A percentile compares a stretch with the other conserved stretches of the same genome.
Evolutionary conservation across 2,329 filamentous ascomycete species (phyloP).

Genomic region (Botrytis byssoidea): DNA sequence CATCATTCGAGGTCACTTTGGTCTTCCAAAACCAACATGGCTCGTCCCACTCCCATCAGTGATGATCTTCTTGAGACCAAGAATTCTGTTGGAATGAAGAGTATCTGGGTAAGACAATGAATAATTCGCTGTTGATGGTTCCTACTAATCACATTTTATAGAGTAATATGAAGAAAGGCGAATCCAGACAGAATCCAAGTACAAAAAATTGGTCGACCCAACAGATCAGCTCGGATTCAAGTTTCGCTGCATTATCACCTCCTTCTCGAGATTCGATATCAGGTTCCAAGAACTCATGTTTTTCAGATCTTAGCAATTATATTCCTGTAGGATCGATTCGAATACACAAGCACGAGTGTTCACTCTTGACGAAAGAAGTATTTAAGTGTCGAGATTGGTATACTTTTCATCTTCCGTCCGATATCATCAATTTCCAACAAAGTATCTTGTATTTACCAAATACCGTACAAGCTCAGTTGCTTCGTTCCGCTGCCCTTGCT

Average conservation of each 20-base stretch:
- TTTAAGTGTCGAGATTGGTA: slow-evolving; percentile 26
- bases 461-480: slow-evolving; percentile 28
- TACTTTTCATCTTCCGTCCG: slow-evolving; percentile 27
- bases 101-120: neutral
- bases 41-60: neutral
- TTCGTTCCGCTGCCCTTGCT: slow-evolving; percentile 24
- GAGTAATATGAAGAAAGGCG: neutral
- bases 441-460: slow-evolving; percentile 21
- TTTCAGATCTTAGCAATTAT: slow-evolving; percentile 33
- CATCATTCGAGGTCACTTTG: neutral
- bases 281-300: slow-evolving; percentile 1
- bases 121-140: neutral
- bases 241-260: neutral
- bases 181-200: no score
- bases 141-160: neutral
- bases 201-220: neutral
- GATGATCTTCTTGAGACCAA: neutral
- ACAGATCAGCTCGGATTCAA: neutral
- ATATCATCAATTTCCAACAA: slow-evolving; percentile 20
- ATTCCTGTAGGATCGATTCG: slow-evolving; percentile 35
- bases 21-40: neutral
- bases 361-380: slow-evolving; percentile 22
- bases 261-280: neutral
- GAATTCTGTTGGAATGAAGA: neutral
- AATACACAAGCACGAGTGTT: slow-evolving; percentile 22